Conservation (phyloP, 352 stramenopile genomes). For the Pythium periplocum region DNA sequence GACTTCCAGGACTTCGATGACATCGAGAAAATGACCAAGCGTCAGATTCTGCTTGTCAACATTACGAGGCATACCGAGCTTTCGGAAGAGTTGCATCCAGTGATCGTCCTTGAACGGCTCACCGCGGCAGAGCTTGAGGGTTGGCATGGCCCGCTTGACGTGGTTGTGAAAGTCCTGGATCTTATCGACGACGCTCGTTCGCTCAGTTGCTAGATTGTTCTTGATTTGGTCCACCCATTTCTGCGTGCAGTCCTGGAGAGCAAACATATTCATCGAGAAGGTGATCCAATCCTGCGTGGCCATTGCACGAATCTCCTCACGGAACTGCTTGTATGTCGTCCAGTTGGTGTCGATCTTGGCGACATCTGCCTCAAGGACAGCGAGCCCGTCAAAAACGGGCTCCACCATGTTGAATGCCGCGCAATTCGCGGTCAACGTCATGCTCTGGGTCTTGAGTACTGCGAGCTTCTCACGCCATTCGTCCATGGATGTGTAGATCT, state of each 20-base stretch:
- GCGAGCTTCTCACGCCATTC: slow-evolving; percentile 85
- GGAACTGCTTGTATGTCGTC: slow-evolving; percentile 86
- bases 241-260: slow-evolving; percentile 85
- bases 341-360: slow-evolving; percentile 65
- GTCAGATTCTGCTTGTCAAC: slow-evolving; percentile 88
- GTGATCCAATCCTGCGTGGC: slow-evolving; percentile 90
- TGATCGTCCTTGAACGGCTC: slow-evolving; percentile 97
- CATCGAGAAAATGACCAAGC: slow-evolving; percentile 89
- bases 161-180: slow-evolving; percentile 73
- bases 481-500: slow-evolving; percentile 79
- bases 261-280: slow-evolving; percentile 92
- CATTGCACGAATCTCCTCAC: slow-evolving; percentile 65
- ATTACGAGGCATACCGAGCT: slow-evolving; percentile 82
- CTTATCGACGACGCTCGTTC: slow-evolving; percentile 63
- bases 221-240: slow-evolving; percentile 90
- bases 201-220: slow-evolving; percentile 31
- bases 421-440: slow-evolving; percentile 77
- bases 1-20: slow-evolving; percentile 65
- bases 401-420: slow-evolving; percentile 82
- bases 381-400: slow-evolving; percentile 80
- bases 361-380: slow-evolving; percentile 75
- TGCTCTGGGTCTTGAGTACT: slow-evolving; percentile 50
- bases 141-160: slow-evolving; percentile 87
- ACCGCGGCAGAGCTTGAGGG: slow-evolving; percentile 91
- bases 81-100: slow-evolving; percentile 92